Conservation (phyloP, 345 rosid species). For the Ceriops tagal region DNA sequence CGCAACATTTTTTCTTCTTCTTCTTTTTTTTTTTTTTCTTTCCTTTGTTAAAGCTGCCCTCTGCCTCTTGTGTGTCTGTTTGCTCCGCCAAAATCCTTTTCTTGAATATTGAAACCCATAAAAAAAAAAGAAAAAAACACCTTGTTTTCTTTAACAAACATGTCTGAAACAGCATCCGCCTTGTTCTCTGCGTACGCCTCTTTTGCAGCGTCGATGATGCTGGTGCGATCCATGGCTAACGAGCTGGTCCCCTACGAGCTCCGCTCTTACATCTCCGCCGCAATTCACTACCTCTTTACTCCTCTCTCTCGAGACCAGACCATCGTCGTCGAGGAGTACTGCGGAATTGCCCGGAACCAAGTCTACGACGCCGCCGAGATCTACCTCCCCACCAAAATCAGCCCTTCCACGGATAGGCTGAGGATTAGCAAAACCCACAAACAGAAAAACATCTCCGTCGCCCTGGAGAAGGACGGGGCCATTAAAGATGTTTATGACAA, state of each 20-base stretch:
- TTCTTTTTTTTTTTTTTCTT: no score
- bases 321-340: conserved; percentile 32
- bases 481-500: conserved; percentile 30
- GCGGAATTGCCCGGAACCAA: conserved; percentile 31
- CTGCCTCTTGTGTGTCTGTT: no score
- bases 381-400: conserved; percentile 45
- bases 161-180: conserved; percentile 24
- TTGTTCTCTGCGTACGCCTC: conserved; percentile 45
- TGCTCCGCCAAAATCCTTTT: no score
- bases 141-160: conserved; percentile 31
- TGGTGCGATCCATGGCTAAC: conserved; percentile 33
- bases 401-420: conserved; percentile 34
- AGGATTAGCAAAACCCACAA: conserved; percentile 35
- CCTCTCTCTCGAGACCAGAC: conserved; percentile 26
- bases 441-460: conserved; percentile 28
- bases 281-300: conserved; percentile 21
- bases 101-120: no score
- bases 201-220: conserved; percentile 36
- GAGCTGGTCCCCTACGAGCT: conserved; percentile 35
- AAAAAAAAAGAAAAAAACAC: no score
- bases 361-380: conserved; percentile 44
- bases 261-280: conserved; percentile 18
- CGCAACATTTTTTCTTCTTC: no score
- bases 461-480: conserved; percentile 39
- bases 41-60: no score